These are phyloP conservation scores for Metarhizium anisopliae DNA, from an alignment of 2,329 filamentous ascomycete genomes.

Conservation along the genomic window DNA sequence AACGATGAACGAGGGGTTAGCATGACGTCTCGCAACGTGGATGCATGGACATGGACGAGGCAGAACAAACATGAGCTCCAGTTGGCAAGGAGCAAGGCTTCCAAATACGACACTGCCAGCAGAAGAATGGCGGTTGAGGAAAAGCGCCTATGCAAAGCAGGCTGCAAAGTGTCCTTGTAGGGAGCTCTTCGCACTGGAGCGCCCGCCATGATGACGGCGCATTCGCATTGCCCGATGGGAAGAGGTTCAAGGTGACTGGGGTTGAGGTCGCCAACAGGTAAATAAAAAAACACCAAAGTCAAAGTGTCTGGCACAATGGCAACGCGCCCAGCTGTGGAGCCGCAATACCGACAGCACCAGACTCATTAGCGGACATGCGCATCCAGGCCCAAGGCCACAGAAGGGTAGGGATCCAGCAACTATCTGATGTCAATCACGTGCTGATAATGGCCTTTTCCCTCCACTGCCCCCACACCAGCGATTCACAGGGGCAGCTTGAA, in stretches of 20 bases:
- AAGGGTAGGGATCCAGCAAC: too few relatives aligned
- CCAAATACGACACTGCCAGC: conserved; percentile 61
- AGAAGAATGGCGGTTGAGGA: conserved; percentile 65
- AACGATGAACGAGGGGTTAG: conserved; percentile 8
- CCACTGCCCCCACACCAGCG: too few relatives aligned
- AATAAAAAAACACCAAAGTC: conserved; percentile 22
- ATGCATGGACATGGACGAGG: not conserved
- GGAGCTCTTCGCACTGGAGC: conserved; percentile 46
- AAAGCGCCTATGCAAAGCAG: conserved; percentile 79
- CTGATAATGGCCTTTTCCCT: conserved; percentile 8
- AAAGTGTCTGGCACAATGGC: too few relatives aligned
- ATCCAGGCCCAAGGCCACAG: too few relatives aligned
- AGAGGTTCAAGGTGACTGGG: conserved; percentile 6
- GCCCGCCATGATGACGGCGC: conserved; percentile 40
- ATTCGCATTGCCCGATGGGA: conserved; percentile 25
- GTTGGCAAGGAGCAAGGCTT: conserved; percentile 60
- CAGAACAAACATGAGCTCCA: conserved; percentile 57
- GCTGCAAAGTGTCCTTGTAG: conserved; percentile 88
- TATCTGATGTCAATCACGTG: conserved; percentile 17
- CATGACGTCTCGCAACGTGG: not conserved
- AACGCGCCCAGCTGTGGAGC: not conserved
- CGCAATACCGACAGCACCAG: conserved; percentile 3
- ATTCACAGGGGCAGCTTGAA: not conserved
- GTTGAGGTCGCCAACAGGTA: conserved; percentile 1
- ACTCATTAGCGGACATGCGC: conserved; percentile 11